Evolutionary conservation across 345 rosid genomes (phyloP), one percentile per base, ranked within the genome.

Genomic region (Eucalyptus rudis): DNA sequence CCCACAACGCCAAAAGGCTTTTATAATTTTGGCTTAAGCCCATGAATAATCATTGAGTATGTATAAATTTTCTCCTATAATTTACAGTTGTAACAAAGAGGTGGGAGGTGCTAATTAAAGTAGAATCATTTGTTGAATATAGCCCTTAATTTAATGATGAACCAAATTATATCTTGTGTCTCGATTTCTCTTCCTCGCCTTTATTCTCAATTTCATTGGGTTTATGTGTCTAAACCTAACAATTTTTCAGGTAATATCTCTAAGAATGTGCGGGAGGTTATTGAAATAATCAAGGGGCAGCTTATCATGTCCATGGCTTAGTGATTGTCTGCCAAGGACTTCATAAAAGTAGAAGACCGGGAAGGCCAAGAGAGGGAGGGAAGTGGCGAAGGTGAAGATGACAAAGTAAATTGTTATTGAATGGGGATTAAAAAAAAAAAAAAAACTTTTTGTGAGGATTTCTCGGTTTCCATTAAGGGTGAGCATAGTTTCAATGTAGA

Each of bases 401-500:
- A 33, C 13, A 68, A 68, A 31, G 80, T 68, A 20, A 16, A 68
- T 31, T 33, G 25, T 31, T 68, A 33, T 68, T 68, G 43, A 33
- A 31, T 31, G 24, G 24, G 79, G 40, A 24, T 15, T 2, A 11
- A n/a, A n/a, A 15, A 31, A 14, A 12, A n/a, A 15, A n/a, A 7
- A 4, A 14, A 1, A 2, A 7, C 15, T 13, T 31, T 31, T 66
- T 4, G n/a, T 15, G 22, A 66, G 79, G 79, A 66, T 66, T 66
- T 66, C 76, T 0, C 0, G 3, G 76, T 19, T 52, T 52, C 4
- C 50, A 51, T 51, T 17, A 51, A n/a, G n/a, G n/a, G n/a, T n/a
- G n/a, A n/a, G n/a, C n/a, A 7, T 51, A 51, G 22, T 51, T 51
- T 51, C 0, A 19, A 0, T 0, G 0, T 52, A 52, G 58, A 19